Percentiles rank a stretch among this genome's conserved stretches.
Conservation (phyloP, 148 eudicot species). For the Talinum fruticosum region DNA sequence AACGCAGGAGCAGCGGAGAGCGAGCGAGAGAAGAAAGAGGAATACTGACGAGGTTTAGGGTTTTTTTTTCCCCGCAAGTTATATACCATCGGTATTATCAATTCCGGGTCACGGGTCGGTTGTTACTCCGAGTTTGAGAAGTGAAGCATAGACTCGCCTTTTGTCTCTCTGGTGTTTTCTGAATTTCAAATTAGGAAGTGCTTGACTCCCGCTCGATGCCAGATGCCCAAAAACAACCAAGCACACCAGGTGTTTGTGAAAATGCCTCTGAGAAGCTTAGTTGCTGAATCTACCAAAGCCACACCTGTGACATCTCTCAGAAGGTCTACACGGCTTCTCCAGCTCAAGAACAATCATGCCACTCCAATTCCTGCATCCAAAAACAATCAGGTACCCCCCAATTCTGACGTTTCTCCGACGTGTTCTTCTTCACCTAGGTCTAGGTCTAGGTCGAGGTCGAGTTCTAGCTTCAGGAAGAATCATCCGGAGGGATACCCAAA, state of each 20-base stretch:
- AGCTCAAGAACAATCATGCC: conserved; percentile 10
- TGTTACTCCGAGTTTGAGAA: neutral
- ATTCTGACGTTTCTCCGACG: neutral
- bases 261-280: conserved; percentile 48
- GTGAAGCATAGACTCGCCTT: neutral
- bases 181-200: neutral
- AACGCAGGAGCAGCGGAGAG: too few species aligned
- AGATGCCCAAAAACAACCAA: neutral
- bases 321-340: conserved; percentile 54
- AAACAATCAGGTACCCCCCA: neutral
- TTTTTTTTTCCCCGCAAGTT: too few species aligned
- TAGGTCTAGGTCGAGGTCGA: neutral
- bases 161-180: neutral
- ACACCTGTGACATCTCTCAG: conserved; percentile 30
- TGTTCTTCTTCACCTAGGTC: conserved; percentile 4
- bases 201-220: neutral
- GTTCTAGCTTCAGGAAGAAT: conserved; percentile 5
- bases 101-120: neutral
- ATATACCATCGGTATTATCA: too few species aligned
- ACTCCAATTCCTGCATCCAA: conserved; percentile 26
- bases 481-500: neutral
- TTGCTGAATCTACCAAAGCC: neutral
- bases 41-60: too few species aligned
- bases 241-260: conserved; percentile 41
- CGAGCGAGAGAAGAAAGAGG: too few species aligned